phyloP scores from a whole-genome alignment of 768 basidiomycete species.

The Austroboletus eburneus region DNA sequence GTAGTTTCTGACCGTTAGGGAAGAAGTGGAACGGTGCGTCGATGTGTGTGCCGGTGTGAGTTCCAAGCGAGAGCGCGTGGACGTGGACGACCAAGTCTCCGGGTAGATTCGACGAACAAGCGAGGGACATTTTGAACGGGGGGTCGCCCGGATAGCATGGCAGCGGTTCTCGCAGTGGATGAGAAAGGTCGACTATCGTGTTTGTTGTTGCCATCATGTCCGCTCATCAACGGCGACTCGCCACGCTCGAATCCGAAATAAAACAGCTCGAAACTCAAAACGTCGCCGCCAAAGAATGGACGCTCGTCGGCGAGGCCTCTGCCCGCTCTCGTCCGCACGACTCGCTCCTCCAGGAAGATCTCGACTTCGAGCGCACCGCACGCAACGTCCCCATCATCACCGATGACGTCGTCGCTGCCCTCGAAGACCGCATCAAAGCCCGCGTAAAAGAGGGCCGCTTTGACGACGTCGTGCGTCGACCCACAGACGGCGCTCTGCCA shows the following conservation, averaged over 20 bases:
- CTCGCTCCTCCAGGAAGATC: constrained; percentile 86
- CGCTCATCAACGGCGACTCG: constrained; percentile 69
- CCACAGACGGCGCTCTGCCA: constrained; percentile 74
- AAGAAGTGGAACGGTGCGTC: constrained; percentile 77
- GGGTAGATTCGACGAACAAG: constrained; percentile 13
- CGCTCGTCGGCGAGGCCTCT: constrained; percentile 84
- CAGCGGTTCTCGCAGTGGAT: constrained; percentile 18
- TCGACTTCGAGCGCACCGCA: constrained; percentile 89
- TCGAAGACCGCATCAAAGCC: constrained; percentile 90
- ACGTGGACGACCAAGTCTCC: constrained; percentile 19
- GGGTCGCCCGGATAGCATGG: constrained; percentile 30
- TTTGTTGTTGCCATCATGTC: constrained; percentile 9
- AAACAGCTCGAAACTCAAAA: constrained; percentile 80
- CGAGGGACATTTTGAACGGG: constrained; percentile 16
- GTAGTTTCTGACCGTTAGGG: constrained; percentile 50
- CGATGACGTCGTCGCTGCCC: constrained; percentile 71
- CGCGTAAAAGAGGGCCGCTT: constrained; percentile 82
- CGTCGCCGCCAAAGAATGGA: constrained; percentile 88
- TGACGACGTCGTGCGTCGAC: constrained; percentile 88
- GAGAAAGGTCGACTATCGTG: constrained; percentile 26
- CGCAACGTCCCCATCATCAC: constrained; percentile 88
- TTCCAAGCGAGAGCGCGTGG: constrained; percentile 47
- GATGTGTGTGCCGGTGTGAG: constrained; percentile 77
- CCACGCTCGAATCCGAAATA: constrained; percentile 74
- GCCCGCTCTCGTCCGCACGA: constrained; percentile 84